A percentile compares a stretch with the other conserved stretches of the same genome.
Conservation (phyloP, 148 eudicot genomes). For the Amaranthus cruentus region DNA sequence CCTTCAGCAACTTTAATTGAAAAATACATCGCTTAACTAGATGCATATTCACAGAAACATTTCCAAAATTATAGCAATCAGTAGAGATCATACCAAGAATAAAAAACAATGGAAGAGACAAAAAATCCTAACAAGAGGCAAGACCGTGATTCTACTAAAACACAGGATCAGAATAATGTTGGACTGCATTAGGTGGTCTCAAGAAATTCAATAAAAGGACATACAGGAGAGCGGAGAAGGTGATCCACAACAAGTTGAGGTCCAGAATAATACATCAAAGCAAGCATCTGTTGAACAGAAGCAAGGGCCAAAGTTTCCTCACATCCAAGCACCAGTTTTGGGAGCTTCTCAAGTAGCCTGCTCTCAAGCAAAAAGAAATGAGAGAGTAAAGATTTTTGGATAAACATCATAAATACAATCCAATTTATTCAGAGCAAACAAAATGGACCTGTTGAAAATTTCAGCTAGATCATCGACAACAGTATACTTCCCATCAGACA, state of each 20-base stretch:
- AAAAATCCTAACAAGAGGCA: not conserved
- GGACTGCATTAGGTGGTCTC: constrained; percentile 3
- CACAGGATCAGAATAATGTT: not conserved
- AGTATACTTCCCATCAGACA: constrained; percentile 40
- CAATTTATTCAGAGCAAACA: not conserved
- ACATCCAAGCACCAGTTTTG: constrained; percentile 72
- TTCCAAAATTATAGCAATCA: not conserved
- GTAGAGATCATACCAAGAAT: no score
- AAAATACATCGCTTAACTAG: not conserved
- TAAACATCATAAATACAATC: constrained; percentile 7
- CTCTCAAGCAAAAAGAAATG: constrained; percentile 8
- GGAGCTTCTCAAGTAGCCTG: constrained; percentile 88
- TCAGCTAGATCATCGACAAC: constrained; percentile 56
- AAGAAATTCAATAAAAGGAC: constrained; percentile 19
- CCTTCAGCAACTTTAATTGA: not conserved
- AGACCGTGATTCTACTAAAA: not conserved
- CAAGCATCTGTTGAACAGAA: constrained; percentile 74
- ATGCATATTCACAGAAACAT: not conserved
- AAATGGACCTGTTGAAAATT: constrained; percentile 63
- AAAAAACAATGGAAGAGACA: not conserved
- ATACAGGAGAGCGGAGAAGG: constrained; percentile 77
- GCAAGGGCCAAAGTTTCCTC: constrained; percentile 71
- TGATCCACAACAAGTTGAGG: constrained; percentile 70
- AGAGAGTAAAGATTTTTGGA: not conserved
- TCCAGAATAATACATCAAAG: constrained; percentile 74